Base-by-base conservation (phyloP, 1,284 basidiomycete genomes). In the Cerioporus squamosus region DNA sequence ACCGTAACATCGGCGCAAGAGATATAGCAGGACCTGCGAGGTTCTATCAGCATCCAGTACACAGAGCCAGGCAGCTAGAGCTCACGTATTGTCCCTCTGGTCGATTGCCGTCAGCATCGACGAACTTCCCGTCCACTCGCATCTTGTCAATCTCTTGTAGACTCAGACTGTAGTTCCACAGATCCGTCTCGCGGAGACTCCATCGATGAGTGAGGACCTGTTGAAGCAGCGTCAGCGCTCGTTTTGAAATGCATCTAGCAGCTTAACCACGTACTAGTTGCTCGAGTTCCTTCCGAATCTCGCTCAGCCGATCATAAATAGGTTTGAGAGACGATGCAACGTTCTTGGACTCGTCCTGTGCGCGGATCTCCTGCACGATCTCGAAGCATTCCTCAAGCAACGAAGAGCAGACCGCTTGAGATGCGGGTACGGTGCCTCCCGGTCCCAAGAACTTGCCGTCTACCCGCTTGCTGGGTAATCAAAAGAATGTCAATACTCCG, bases 371-470 rank as follows among this genome's bases (percentile, higher is more conserved):
- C 75, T 99, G 95, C 44, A 88, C 83, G 60, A 98, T 93, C 59
- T 99, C 96, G 74, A 99, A 99, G 73, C 95, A 97, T 69, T 97
- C 94, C 75, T 99, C 97, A 12, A 99, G 80, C 29, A 99, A 79
- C 1, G 96, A 96, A 0, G 88, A 88, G 66, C 91, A 92, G n/a
- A 91, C 74, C 2, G 93, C 93, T 74, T 98, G 96, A 8, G 95
- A 97, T 45, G 91, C 84, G 12, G 96, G 95, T 0, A 98, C 91
- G 43, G 86, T 90, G 42, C 95, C 96, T 18, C 94, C 94, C 12
- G 95, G 94, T 3, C 94, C 95, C 23, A 98, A 80, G 76, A 98
- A 98, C 74, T 97, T 97, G 56, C 96, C 95, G 70, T 98, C 95
- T 7, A 97, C 94, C 15, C 97, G 93, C 77, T 94, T 94, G 48